Evolutionary conservation across 805 yeast species (phyloP).

Genomic region (Middelhovenomyces tepae): DNA sequence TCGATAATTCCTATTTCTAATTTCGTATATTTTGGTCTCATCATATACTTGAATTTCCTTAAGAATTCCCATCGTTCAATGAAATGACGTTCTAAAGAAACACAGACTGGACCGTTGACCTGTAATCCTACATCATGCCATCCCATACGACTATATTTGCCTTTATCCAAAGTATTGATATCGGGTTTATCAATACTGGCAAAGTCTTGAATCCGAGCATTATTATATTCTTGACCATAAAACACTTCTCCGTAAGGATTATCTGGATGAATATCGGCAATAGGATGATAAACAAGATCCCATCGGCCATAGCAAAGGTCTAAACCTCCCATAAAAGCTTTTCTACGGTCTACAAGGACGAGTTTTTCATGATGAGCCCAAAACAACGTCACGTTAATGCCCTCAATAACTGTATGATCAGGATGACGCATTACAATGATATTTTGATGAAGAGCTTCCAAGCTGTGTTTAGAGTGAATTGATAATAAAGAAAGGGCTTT

Average conservation of each 20-base stretch:
- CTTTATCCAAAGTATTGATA: slow-evolving; percentile 7
- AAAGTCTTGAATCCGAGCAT: slow-evolving; percentile 9
- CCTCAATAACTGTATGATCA: slow-evolving; percentile 8
- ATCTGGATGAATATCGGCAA: slow-evolving; percentile 9
- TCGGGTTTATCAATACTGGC: slow-evolving; percentile 7
- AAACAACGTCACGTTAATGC: slow-evolving; percentile 8
- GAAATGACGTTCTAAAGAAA: slow-evolving; percentile 7
- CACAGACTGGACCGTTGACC: slow-evolving; percentile 10
- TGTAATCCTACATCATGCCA: slow-evolving; percentile 11
- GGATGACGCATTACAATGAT: slow-evolving; percentile 11
- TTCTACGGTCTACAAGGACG: slow-evolving; percentile 6
- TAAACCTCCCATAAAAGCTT: slow-evolving; percentile 9
- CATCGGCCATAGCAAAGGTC: slow-evolving; percentile 10
- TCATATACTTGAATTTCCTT: slow-evolving; percentile 8
- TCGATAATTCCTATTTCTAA: slow-evolving; percentile 2
- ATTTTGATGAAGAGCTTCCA: slow-evolving; percentile 7
- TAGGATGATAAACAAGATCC: slow-evolving; percentile 10
- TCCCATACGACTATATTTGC: slow-evolving; percentile 8
- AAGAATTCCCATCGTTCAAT: slow-evolving; percentile 11
- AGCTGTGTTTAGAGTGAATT: slow-evolving; percentile 6
- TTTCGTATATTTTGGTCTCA: slow-evolving; percentile 4
- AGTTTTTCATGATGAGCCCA: slow-evolving; percentile 12
- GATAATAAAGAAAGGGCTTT: slow-evolving; percentile 6
- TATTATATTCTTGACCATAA: slow-evolving; percentile 9
- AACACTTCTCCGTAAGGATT: slow-evolving; percentile 4